phyloP scores from a whole-genome alignment of 1,284 basidiomycete species.

The Pseudomicrostroma phylloplanum region DNA sequence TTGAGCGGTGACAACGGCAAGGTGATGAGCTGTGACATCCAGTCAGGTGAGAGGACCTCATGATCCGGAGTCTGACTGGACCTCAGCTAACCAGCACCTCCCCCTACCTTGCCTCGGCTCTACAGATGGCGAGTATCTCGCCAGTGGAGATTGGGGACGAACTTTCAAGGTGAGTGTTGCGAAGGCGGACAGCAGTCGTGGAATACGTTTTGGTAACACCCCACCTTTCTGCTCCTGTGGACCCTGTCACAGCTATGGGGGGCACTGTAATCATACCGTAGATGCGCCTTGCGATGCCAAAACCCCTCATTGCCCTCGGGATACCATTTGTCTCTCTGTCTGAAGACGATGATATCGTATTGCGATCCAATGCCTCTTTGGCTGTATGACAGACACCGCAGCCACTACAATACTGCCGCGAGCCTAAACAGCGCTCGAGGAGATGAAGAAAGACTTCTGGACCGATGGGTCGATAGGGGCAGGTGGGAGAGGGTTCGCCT shows the following conservation, averaged over 20 bases:
- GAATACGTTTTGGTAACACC: too few species aligned
- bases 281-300: too few species aligned
- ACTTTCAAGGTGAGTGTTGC: conserved; percentile 19
- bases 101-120: conserved; percentile 8
- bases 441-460: conserved; percentile 51
- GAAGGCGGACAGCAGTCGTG: too few species aligned
- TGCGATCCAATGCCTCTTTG: too few species aligned
- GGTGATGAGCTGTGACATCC: conserved; percentile 92
- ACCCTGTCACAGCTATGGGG: not conserved
- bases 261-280: not conserved
- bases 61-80: not conserved
- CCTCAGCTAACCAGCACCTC: conserved; percentile 1
- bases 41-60: conserved; percentile 16
- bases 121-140: conserved; percentile 17
- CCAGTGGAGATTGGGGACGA: conserved; percentile 20
- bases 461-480: conserved; percentile 50
- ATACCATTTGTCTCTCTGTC: too few species aligned
- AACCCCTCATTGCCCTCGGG: too few species aligned
- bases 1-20: conserved; percentile 90
- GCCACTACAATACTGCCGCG: too few species aligned
- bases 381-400: too few species aligned
- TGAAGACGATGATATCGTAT: too few species aligned
- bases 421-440: not conserved
- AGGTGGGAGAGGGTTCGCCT: conserved; percentile 59
- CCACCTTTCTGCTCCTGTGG: too few species aligned